Percentiles rank a stretch among this genome's conserved stretches.
Conservation (phyloP, 1,284 basidiomycete species). For the Stereum hirsutum region DNA sequence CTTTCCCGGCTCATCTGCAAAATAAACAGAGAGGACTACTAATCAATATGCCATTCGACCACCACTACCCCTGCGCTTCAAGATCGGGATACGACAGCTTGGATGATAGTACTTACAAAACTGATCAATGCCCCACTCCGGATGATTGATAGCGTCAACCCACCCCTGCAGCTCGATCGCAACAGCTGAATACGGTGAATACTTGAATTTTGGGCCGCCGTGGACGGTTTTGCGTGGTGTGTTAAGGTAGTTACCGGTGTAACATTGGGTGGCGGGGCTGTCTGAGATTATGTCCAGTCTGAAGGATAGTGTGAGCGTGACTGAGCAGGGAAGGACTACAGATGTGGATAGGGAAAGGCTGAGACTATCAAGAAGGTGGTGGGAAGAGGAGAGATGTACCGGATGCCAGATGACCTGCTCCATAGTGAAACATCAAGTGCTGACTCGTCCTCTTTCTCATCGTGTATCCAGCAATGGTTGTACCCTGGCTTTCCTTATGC, state of each 20-base stretch:
- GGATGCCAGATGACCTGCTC: conserved; percentile 39
- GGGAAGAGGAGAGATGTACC: conserved; percentile 19
- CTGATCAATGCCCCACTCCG: conserved; percentile 41
- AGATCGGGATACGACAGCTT: background rate
- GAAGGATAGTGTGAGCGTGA: background rate
- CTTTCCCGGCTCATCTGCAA: conserved; percentile 28
- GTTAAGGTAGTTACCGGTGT: conserved; percentile 34
- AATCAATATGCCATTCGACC: no score
- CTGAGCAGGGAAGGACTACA: background rate
- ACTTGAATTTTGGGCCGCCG: conserved; percentile 34
- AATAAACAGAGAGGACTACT: no score
- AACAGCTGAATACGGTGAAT: conserved; percentile 36
- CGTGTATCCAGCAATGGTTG: conserved; percentile 39
- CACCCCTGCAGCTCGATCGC: conserved; percentile 50
- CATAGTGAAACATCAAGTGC: conserved; percentile 22
- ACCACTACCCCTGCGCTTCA: background rate
- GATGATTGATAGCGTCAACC: conserved; percentile 46
- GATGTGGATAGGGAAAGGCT: no score
- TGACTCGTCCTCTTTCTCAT: conserved; percentile 18
- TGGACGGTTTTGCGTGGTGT: conserved; percentile 40
- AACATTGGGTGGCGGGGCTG: conserved; percentile 41
- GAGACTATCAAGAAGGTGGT: background rate
- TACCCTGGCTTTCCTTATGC: conserved; percentile 30
- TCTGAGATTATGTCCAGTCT: conserved; percentile 43
- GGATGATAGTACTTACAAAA: conserved; percentile 30